Conservation (phyloP, 371 early-diverging fungal genomes). For the Mortierella sp. region DNA sequence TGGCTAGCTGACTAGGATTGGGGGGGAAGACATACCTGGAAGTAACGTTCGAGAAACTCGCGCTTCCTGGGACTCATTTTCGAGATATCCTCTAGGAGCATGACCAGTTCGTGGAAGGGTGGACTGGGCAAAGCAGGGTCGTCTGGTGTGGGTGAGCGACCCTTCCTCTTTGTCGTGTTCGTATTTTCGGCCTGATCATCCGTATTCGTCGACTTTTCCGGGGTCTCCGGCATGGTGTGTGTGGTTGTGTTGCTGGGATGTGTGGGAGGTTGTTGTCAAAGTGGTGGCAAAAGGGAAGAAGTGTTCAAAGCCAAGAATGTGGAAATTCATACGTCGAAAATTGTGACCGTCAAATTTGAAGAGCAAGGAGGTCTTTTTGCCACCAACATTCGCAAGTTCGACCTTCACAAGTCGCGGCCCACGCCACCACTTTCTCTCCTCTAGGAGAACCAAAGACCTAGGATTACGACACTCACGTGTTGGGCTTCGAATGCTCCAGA, state of each 20-base stretch:
- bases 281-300: neutral
- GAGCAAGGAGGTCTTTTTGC: neutral
- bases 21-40: slow-evolving; percentile 16
- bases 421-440: too few species aligned
- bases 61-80: slow-evolving; percentile 27
- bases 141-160: slow-evolving; percentile 12
- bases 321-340: neutral
- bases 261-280: neutral
- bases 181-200: neutral
- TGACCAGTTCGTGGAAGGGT: slow-evolving; percentile 48
- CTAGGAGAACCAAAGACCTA: too few species aligned
- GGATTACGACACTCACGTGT: too few species aligned
- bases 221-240: neutral
- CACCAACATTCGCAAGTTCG: too few species aligned
- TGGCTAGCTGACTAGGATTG: too few species aligned
- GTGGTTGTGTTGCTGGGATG: neutral
- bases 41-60: slow-evolving; percentile 25
- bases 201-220: neutral
- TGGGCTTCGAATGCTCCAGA: too few species aligned
- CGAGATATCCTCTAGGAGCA: slow-evolving; percentile 50
- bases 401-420: too few species aligned
- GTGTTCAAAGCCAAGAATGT: too few species aligned
- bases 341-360: neutral
- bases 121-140: slow-evolving; percentile 41
- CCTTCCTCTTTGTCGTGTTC: neutral